phyloP scores from a whole-genome alignment of 345 rosid species.

The Hirschfeldia incana region DNA sequence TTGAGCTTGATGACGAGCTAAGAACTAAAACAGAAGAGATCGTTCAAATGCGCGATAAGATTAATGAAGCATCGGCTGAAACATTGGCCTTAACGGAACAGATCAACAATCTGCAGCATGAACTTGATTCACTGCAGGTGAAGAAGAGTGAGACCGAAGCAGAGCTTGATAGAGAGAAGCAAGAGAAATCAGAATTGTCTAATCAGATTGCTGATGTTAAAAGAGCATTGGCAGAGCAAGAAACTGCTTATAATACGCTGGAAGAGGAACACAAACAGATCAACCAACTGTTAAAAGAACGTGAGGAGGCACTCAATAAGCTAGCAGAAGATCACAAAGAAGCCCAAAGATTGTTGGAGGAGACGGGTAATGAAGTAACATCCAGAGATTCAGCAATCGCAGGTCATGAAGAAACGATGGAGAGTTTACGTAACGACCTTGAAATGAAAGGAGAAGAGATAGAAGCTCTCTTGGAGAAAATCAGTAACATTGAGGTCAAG shows the following conservation, averaged over 20 bases:
- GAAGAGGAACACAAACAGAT: conserved; percentile 49
- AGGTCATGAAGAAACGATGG: conserved; percentile 58
- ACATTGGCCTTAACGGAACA: conserved; percentile 45
- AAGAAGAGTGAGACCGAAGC: conserved; percentile 47
- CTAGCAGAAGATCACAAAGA: conserved; percentile 46
- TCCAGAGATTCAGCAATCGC: conserved; percentile 53
- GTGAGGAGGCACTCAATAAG: conserved; percentile 36
- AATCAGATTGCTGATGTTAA: conserved; percentile 39
- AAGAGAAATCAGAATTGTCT: conserved; percentile 51
- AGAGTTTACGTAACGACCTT: conserved; percentile 73
- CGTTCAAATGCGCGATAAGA: neutral
- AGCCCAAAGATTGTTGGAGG: conserved; percentile 46
- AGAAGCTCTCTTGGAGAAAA: conserved; percentile 50
- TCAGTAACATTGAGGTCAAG: conserved; percentile 69
- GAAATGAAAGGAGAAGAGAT: conserved; percentile 79
- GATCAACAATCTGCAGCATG: conserved; percentile 48
- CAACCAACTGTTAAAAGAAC: conserved; percentile 40
- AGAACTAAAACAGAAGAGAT: neutral
- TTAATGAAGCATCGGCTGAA: conserved; percentile 46
- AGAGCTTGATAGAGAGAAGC: conserved; percentile 54
- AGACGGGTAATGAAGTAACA: conserved; percentile 39
- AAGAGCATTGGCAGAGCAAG: conserved; percentile 43
- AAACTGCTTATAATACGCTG: conserved; percentile 41
- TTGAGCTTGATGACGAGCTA: neutral
- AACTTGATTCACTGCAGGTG: conserved; percentile 48